Evolutionary conservation across 805 yeast genomes (phyloP).

Genomic region (Nadsonia fulvescens): DNA sequence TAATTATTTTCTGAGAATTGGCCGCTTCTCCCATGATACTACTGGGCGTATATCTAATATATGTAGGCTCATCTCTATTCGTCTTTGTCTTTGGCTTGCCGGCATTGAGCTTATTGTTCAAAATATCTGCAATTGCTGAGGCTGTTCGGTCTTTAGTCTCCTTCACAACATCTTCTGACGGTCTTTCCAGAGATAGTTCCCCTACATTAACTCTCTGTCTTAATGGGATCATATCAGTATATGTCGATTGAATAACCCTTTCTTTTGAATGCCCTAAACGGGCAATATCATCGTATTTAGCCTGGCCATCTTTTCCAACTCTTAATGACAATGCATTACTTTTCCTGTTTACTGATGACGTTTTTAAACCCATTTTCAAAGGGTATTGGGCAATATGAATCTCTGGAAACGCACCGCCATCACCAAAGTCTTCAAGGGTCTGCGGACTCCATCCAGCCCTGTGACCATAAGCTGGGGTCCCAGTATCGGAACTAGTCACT

Average conservation of each 20-base stretch:
- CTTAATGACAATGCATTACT: constrained; percentile 15
- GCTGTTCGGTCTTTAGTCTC: constrained; percentile 38
- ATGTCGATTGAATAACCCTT: constrained; percentile 26
- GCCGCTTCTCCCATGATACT: constrained; percentile 19
- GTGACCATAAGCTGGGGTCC: constrained; percentile 14
- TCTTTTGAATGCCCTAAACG: constrained; percentile 16
- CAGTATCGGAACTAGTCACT: not conserved
- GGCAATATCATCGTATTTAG: constrained; percentile 18
- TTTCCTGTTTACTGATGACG: constrained; percentile 3
- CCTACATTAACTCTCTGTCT: constrained; percentile 27
- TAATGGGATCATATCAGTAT: constrained; percentile 43
- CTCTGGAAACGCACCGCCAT: constrained; percentile 21
- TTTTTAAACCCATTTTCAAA: constrained; percentile 14
- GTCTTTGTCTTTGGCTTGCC: constrained; percentile 16
- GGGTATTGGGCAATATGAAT: constrained; percentile 19
- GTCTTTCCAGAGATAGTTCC: constrained; percentile 24
- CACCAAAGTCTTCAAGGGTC: constrained; percentile 15
- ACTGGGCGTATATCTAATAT: constrained; percentile 27
- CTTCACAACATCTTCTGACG: constrained; percentile 28
- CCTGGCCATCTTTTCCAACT: constrained; percentile 15
- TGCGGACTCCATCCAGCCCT: constrained; percentile 15
- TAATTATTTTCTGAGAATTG: constrained; percentile 29
- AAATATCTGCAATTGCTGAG: constrained; percentile 32
- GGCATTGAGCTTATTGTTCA: constrained; percentile 26
- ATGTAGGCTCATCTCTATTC: constrained; percentile 22